Evolutionary conservation across 2,329 filamentous ascomycete species (phyloP).

Genomic region (Paramyrothecium roridum): DNA sequence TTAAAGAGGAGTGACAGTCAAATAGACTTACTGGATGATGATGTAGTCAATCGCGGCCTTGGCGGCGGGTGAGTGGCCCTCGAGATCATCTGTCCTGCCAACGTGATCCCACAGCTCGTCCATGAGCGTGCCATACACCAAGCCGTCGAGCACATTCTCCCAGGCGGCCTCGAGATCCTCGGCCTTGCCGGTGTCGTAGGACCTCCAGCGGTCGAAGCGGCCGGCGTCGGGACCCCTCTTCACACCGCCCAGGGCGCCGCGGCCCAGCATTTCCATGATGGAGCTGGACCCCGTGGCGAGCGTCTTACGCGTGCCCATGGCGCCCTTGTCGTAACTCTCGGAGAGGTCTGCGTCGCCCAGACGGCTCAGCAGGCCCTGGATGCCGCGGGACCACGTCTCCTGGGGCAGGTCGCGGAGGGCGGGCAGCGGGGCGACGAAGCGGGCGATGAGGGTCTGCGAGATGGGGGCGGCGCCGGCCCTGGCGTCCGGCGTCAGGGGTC

Average conservation of each 20-base stretch:
- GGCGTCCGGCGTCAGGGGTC: slow-evolving; percentile 8
- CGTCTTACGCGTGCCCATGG: slow-evolving; percentile 70
- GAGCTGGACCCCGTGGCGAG: slow-evolving; percentile 69
- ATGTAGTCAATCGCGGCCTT: slow-evolving; percentile 63
- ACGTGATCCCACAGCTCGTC: slow-evolving; percentile 63
- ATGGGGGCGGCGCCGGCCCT: slow-evolving; percentile 49
- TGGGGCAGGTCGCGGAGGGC: slow-evolving; percentile 60
- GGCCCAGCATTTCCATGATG: slow-evolving; percentile 65
- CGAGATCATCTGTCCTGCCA: slow-evolving; percentile 58
- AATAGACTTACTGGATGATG: slow-evolving; percentile 60
- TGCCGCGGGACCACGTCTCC: slow-evolving; percentile 63
- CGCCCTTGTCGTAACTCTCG: slow-evolving; percentile 79
- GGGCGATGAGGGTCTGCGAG: slow-evolving; percentile 65
- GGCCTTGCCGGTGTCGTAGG: slow-evolving; percentile 58
- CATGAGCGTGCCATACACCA: slow-evolving; percentile 66
- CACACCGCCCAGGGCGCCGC: slow-evolving; percentile 62
- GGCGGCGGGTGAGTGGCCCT: slow-evolving; percentile 59
- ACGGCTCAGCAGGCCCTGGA: slow-evolving; percentile 57
- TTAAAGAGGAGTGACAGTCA: background rate
- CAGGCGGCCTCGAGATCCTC: slow-evolving; percentile 62
- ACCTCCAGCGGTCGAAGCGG: background rate
- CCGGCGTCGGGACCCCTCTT: slow-evolving; percentile 5
- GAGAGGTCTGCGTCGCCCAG: slow-evolving; percentile 68
- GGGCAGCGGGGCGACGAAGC: slow-evolving; percentile 63
- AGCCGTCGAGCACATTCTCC: slow-evolving; percentile 61